Percentiles rank a stretch among this genome's conserved stretches.
phyloP scores from a whole-genome alignment of 495 filamentous ascomycete species.

The Penicillium coffeae region DNA sequence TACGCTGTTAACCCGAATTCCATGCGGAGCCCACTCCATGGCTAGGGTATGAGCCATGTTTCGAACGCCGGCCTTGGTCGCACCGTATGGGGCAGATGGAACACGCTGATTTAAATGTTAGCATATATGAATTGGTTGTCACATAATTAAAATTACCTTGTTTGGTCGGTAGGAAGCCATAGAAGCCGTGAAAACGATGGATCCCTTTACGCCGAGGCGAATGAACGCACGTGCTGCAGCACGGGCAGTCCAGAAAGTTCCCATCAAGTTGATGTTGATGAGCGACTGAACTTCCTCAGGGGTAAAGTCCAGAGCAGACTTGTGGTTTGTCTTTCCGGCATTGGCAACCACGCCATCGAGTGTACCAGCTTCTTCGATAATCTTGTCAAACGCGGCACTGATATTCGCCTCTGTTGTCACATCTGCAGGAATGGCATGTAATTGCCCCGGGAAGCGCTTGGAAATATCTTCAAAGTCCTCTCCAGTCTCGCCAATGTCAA shows the following conservation, averaged over 20 bases:
- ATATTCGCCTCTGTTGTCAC: constrained; percentile 36
- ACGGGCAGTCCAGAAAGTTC: constrained; percentile 33
- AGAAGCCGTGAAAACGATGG: constrained; percentile 42
- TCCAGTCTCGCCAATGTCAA: constrained; percentile 38
- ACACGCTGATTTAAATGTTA: constrained; percentile 17
- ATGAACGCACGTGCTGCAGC: constrained; percentile 38
- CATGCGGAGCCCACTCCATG: constrained; percentile 46
- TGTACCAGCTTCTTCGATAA: constrained; percentile 28
- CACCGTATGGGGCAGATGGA: constrained; percentile 28
- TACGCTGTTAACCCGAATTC: constrained; percentile 41
- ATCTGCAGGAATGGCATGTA: constrained; percentile 32
- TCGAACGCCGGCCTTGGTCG: constrained; percentile 28
- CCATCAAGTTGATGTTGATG: constrained; percentile 42
- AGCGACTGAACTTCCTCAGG: constrained; percentile 37
- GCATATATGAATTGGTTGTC: not conserved
- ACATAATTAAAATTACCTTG: constrained; percentile 15
- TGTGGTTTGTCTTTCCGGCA: constrained; percentile 43
- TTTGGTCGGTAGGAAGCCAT: constrained; percentile 47
- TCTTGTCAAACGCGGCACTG: constrained; percentile 30
- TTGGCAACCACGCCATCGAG: constrained; percentile 37
- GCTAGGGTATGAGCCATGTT: constrained; percentile 39
- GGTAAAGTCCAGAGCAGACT: constrained; percentile 40
- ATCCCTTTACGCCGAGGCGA: constrained; percentile 36
- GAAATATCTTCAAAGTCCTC: constrained; percentile 32
- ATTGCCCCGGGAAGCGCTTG: constrained; percentile 22